Base-by-base conservation (phyloP, 352 stramenopile species). In the Phytophthora sansomeana region DNA sequence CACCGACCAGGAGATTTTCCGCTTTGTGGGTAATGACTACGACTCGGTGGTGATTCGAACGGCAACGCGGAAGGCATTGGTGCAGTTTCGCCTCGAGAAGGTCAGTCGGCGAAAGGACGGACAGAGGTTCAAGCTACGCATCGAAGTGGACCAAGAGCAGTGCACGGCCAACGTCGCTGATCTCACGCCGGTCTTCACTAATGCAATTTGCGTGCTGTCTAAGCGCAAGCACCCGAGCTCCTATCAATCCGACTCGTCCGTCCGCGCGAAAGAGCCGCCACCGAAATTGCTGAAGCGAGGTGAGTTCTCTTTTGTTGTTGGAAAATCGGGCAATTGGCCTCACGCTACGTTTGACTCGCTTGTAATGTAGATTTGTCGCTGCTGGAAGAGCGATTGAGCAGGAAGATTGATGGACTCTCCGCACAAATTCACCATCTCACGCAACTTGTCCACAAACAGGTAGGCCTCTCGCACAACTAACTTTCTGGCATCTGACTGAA, bases 1-100 rank as follows among this genome's bases (percentile, higher is more conserved):
- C 56, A 77, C 80, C 43, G 87, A 95, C 63, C 86, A 94, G 51
- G 85, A 96, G 55, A 96, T 96, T 42, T 95, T 96, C 59, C 80
- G 87, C 50, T 92, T 94, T 36, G 85, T 96, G 19, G 87, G 87
- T 17, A 92, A 94, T 54, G 87, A 93, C 53, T 94, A 92, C 59
- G 86, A 96, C 72, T 90, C 84, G 56, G 72, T 94, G 4, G 86
- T 93, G 38, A 93, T 96, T 65, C 81, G 83, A 41, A 61, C 74
- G 1, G 47, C 72, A 6, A 85, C 74, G 19, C 83, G 86, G 38
- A 92, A 87, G 54, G 78, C 85, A 3, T 75, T 76, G 10, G 86
- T 92, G 59, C 83, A 92, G 50, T 96, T 96, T 42, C 85, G 87
- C 7, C 72, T 96, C 35, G 87, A 96, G 50, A 96, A 96, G 71